Percentiles rank a stretch among this genome's conserved stretches.
These are phyloP conservation scores for Lentinula guzmanii DNA, from an alignment of 768 basidiomycete genomes.

Conservation along the genomic window DNA sequence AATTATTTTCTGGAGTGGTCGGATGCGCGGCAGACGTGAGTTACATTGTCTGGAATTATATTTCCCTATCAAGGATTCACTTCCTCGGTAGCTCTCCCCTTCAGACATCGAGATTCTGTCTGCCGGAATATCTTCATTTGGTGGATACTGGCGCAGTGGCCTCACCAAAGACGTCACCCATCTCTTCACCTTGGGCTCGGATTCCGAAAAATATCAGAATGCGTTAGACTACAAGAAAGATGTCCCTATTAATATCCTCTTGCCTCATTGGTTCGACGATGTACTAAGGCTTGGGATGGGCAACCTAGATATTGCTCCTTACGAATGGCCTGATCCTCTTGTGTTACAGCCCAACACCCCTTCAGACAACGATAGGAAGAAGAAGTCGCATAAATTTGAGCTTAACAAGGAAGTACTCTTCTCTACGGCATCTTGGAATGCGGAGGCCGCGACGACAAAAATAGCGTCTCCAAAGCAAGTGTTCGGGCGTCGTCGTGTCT, in stretches of 20 bases:
- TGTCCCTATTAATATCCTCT: constrained; percentile 50
- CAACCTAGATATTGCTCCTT: constrained; percentile 45
- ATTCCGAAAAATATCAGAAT: constrained; percentile 45
- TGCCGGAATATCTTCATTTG: constrained; percentile 66
- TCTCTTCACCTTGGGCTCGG: constrained; percentile 55
- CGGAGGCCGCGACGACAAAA: constrained; percentile 14
- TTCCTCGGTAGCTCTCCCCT: constrained; percentile 39
- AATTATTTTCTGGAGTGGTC: constrained; percentile 80
- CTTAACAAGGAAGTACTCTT: constrained; percentile 27
- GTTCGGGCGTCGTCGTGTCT: constrained; percentile 59
- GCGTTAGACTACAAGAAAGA: constrained; percentile 56
- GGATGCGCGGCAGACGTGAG: constrained; percentile 65
- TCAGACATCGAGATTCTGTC: constrained; percentile 69
- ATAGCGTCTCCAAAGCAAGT: constrained; percentile 15
- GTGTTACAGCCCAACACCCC: constrained; percentile 28
- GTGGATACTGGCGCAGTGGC: constrained; percentile 74
- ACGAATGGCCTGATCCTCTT: constrained; percentile 71
- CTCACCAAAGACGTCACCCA: constrained; percentile 87
- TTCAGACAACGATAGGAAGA: constrained; percentile 13
- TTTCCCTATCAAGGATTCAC: background rate
- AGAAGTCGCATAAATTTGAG: constrained; percentile 25
- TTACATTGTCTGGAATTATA: background rate
- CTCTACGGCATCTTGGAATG: constrained; percentile 20
- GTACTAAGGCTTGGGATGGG: constrained; percentile 50
- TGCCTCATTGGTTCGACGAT: constrained; percentile 94